phyloP scores from a whole-genome alignment of 1,139 yeast species.

The Candida labiduridarum region DNA sequence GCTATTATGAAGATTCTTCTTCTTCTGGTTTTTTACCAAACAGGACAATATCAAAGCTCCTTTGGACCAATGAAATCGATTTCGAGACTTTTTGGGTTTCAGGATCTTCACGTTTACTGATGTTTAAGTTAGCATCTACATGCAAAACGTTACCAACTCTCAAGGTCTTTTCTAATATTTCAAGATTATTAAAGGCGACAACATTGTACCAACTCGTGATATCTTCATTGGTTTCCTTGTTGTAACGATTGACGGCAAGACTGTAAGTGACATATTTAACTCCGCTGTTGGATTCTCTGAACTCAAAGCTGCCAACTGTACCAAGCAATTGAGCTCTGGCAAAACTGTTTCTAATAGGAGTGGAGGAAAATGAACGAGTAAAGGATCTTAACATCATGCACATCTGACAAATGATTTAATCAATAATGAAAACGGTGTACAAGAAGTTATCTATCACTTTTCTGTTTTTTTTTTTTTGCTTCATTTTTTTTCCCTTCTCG shows the following conservation, averaged over 20 bases:
- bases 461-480: conserved; percentile 3
- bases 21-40: conserved; percentile 37
- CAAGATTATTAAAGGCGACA: conserved; percentile 40
- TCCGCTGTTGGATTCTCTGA: conserved; percentile 43
- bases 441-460: neutral
- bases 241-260: conserved; percentile 47
- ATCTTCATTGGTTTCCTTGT: conserved; percentile 29
- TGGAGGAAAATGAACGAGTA: conserved; percentile 38
- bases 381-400: conserved; percentile 30
- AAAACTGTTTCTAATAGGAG: conserved; percentile 34
- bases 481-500: neutral
- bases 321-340: conserved; percentile 49
- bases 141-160: conserved; percentile 45
- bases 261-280: conserved; percentile 43
- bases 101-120: conserved; percentile 37
- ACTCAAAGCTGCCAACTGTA: conserved; percentile 40
- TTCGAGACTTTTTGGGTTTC: conserved; percentile 19
- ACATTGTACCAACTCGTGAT: conserved; percentile 47
- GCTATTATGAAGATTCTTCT: conserved; percentile 12
- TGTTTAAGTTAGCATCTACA: conserved; percentile 47
- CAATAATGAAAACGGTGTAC: neutral
- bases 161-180: conserved; percentile 41
- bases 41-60: conserved; percentile 39
- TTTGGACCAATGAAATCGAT: conserved; percentile 40
- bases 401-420: neutral